Base-by-base conservation (phyloP, 2,329 filamentous ascomycete genomes). In the Aspergillus hortae region DNA sequence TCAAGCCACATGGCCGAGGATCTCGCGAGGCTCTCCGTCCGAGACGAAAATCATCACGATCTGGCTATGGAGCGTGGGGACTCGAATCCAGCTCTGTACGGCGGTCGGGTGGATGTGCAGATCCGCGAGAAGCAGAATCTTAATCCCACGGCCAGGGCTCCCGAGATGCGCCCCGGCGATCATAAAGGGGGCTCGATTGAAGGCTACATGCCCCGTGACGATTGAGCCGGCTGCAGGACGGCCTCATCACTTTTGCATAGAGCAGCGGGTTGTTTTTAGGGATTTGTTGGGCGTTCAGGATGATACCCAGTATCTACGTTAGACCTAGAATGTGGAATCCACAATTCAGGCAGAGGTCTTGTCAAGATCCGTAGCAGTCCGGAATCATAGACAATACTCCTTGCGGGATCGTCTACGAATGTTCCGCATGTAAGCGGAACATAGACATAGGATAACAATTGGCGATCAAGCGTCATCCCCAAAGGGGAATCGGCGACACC, bases 391-490 rank as follows among this genome's bases (percentile, higher is more conserved):
- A 35, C 45, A 27, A 44, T 33, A 11, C 43, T 43, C 23, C 35
- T 35, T 38, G 19, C 27, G 32, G n/a, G 27, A 17, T 19, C 46
- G 42, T 19, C 64, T 66, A 67, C 65, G 49, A 50, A 59, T 52
- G 54, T 54, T 42, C 53, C 48, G 53, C 46, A 51, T 50, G 25
- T 51, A 51, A 48, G 51, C 45, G 23, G 41, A 49, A 55, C 54
- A 55, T 41, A 42, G 40, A 64, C 59, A 54, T 61, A 58, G 62
- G 59, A 66, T 61, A 61, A 63, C 71, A 73, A 76, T 80, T 95
- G 90, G 90, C 90, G 85, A 91, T 95, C 90, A 90, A 95, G 90
- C 90, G 71, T 94, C 84, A 82, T 89, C 86, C 78, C 80, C 78
- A 57, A 67, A 73, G 66, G 76, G 84, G 86, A 90, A 80, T 92